Evolutionary conservation across 2,329 filamentous ascomycete genomes (phyloP), one percentile per base, ranked within the genome.

Genomic region (Neofusicoccum cordaticola): DNA sequence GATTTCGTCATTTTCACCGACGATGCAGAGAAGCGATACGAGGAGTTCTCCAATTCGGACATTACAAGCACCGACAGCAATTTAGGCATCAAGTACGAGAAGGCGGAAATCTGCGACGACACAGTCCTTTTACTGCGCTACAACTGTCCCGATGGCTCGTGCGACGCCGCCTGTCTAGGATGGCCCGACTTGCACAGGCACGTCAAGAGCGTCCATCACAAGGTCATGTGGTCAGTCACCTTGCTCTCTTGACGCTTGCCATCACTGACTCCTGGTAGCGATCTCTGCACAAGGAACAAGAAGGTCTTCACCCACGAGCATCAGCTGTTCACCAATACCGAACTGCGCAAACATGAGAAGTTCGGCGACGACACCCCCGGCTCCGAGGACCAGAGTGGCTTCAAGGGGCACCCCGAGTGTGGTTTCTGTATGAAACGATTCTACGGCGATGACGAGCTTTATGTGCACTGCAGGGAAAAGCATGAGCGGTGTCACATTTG

Each of bases 281-380:
- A 97, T 76, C 83, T 97, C 11, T 97, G 93, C 78, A 91, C 93
- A 6, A 84, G 93, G 66, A 93, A 97, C 81, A 99, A 99, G 80
- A 97, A 97, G 74, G 93, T 97, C 39, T 99, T 99, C 71, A 97
- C 95, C 1, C 95, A 99, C 78, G 95, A 99, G 78, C 95, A 99
- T 75, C 92, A 96, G 68, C 84, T 99, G 1, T 98, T 97, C 76
- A 90, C 91, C 0, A 85, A 88, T 67, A 86, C 88, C 68, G 92
- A 94, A 70, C 82, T 98, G 57, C 88, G 91, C 69, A 90, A 87
- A 71, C 95, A 99, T 76, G 96, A 98, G 84, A 90, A 87, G 67
- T 88, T 90, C 68, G 95, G 95, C 65, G 95, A 99, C 72, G 92
- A 98, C 75, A 90, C 90, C 68, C 93, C 94, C 3, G 94, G 95